Conservation (phyloP, 148 eudicot species). For the Fallopia convolvulus region DNA sequence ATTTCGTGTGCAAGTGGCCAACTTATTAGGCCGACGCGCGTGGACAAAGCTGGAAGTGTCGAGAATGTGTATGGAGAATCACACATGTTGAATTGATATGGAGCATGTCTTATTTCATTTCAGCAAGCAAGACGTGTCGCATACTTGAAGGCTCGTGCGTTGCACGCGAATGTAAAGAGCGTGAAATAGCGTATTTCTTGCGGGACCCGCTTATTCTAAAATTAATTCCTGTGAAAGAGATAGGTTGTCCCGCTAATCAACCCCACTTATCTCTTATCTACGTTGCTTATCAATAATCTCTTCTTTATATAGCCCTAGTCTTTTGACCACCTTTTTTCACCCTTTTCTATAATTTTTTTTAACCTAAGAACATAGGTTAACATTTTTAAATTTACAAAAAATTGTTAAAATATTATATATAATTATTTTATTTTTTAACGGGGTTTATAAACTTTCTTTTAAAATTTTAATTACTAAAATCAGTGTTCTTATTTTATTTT, state of each 20-base stretch:
- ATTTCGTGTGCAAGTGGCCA: too few species aligned
- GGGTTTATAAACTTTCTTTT: too few species aligned
- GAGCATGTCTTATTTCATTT: background rate
- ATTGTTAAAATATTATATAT: too few species aligned
- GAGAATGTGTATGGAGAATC: background rate
- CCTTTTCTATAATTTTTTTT: background rate
- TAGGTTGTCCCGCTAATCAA: background rate
- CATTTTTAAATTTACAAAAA: too few species aligned
- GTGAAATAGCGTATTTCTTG: background rate
- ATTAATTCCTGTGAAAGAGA: background rate
- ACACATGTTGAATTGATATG: background rate
- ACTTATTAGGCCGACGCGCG: too few species aligned
- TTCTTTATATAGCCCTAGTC: background rate
- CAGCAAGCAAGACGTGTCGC: background rate
- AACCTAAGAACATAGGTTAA: too few species aligned
- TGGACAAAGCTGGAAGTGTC: background rate
- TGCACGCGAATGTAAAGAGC: background rate
- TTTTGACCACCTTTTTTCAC: background rate
- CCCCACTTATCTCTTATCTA: background rate
- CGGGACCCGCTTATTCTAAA: background rate
- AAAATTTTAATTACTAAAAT: too few species aligned
- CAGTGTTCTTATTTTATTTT: too few species aligned
- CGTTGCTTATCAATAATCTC: background rate
- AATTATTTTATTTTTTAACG: too few species aligned
- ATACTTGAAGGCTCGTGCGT: background rate